phyloP scores from a whole-genome alignment of 805 yeast genomes.

The Scheffersomyces ergatensis region DNA sequence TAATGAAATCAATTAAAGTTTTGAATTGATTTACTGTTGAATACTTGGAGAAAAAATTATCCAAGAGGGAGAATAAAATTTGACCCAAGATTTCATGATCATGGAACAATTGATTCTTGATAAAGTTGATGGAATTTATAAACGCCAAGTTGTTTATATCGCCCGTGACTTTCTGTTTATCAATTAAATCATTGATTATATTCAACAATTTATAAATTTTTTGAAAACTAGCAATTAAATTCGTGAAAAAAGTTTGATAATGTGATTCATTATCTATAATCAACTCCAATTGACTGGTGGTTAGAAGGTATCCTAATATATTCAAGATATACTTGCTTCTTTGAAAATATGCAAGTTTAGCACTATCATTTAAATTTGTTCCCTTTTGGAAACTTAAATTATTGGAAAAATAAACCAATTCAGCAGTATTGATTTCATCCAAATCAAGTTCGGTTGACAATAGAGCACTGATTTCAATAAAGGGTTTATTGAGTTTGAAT shows the following conservation, averaged over 20 bases:
- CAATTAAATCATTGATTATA: conserved; percentile 49
- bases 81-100: conserved; percentile 75
- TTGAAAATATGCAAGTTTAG: conserved; percentile 63
- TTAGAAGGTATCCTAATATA: conserved; percentile 40
- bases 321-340: conserved; percentile 75
- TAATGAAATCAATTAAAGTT: conserved; percentile 43
- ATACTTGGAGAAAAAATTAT: conserved; percentile 29
- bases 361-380: conserved; percentile 52
- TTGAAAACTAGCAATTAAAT: conserved; percentile 53
- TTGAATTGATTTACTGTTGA: conserved; percentile 29
- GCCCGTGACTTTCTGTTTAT: conserved; percentile 47
- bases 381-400: conserved; percentile 42
- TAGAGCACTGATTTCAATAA: conserved; percentile 58
- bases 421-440: conserved; percentile 77
- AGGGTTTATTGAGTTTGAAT: conserved; percentile 62
- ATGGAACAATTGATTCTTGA: conserved; percentile 59
- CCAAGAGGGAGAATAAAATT: conserved; percentile 52
- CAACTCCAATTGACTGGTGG: conserved; percentile 17
- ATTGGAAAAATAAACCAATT: conserved; percentile 53
- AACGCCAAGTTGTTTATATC: conserved; percentile 46
- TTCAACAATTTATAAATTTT: conserved; percentile 55
- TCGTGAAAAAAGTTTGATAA: conserved; percentile 8
- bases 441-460: conserved; percentile 50
- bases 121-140: conserved; percentile 44
- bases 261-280: conserved; percentile 16